Conservation (phyloP, 371 early-diverging fungal genomes). For the Chytridium lagenaria region DNA sequence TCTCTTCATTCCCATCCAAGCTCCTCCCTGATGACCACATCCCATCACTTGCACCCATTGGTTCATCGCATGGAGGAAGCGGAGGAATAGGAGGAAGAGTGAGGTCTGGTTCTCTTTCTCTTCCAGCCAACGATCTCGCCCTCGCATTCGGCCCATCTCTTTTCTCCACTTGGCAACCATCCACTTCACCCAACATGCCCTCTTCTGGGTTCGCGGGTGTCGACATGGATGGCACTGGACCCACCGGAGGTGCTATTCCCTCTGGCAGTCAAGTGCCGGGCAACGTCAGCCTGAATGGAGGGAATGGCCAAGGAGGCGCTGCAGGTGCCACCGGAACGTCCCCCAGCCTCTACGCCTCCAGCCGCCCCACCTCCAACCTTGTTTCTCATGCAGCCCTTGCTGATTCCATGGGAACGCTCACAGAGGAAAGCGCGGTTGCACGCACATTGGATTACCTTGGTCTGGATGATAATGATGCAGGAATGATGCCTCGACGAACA, state of each 20-base stretch:
- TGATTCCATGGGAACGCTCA: slow-evolving; percentile 41
- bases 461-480: slow-evolving; percentile 63
- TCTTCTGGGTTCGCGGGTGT: slow-evolving; percentile 8
- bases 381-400: slow-evolving; percentile 12
- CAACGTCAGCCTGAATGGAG: neutral
- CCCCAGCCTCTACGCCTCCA: slow-evolving; percentile 1
- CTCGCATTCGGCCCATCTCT: slow-evolving; percentile 70
- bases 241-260: neutral
- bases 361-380: slow-evolving; percentile 23
- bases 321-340: slow-evolving; percentile 8
- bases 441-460: slow-evolving; percentile 79
- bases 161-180: slow-evolving; percentile 67
- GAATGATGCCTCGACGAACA: neutral
- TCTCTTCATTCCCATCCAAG: slow-evolving; percentile 70
- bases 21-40: slow-evolving; percentile 50
- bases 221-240: neutral
- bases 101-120: slow-evolving; percentile 64
- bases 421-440: slow-evolving; percentile 67
- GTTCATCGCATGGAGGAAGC: slow-evolving; percentile 33
- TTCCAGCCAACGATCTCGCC: slow-evolving; percentile 56
- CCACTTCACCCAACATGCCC: slow-evolving; percentile 17
- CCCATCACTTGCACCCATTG: slow-evolving; percentile 31
- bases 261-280: neutral
- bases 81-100: slow-evolving; percentile 48
- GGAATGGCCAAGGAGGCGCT: neutral